These are phyloP conservation scores for Termitomyces sp. DNA, from an alignment of 768 basidiomycete species.

Conservation along the genomic window DNA sequence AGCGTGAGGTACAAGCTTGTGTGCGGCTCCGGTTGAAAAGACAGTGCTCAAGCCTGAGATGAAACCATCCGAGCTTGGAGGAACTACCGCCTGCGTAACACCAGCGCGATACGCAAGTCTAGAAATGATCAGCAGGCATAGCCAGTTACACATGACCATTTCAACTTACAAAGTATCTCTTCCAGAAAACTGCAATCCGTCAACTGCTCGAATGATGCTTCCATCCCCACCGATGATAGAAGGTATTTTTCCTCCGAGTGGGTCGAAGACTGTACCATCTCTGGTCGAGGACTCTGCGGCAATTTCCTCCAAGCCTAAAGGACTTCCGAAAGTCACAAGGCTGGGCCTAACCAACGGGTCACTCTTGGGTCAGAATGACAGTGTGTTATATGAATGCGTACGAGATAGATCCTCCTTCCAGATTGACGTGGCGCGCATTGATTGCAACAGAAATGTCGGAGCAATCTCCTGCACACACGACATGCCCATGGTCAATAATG, in stretches of 20 bases:
- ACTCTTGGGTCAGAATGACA: neutral
- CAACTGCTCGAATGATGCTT: conserved; percentile 53
- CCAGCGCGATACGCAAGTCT: conserved; percentile 69
- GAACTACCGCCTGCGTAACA: conserved; percentile 49
- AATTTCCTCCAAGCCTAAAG: conserved; percentile 69
- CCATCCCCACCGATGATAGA: conserved; percentile 46
- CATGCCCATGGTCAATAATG: conserved; percentile 37
- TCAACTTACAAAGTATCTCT: conserved; percentile 62
- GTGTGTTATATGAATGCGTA: neutral
- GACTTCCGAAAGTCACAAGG: conserved; percentile 65
- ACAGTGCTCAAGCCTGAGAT: conserved; percentile 59
- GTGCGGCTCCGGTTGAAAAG: conserved; percentile 57
- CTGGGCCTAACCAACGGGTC: conserved; percentile 33
- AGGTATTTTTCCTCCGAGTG: conserved; percentile 39
- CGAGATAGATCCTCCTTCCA: conserved; percentile 63
- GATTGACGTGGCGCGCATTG: conserved; percentile 41
- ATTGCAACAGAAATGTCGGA: neutral
- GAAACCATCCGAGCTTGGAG: conserved; percentile 53
- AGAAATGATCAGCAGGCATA: neutral
- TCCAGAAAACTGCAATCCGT: conserved; percentile 64
- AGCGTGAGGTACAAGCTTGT: conserved; percentile 59
- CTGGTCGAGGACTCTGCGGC: conserved; percentile 59
- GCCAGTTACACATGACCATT: neutral
- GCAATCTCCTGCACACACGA: conserved; percentile 42
- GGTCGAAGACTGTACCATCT: conserved; percentile 60